Percentiles rank a stretch among this genome's conserved stretches.
Conservation (phyloP, 202 grass and related monocot species). For the Zoysia matrella region DNA sequence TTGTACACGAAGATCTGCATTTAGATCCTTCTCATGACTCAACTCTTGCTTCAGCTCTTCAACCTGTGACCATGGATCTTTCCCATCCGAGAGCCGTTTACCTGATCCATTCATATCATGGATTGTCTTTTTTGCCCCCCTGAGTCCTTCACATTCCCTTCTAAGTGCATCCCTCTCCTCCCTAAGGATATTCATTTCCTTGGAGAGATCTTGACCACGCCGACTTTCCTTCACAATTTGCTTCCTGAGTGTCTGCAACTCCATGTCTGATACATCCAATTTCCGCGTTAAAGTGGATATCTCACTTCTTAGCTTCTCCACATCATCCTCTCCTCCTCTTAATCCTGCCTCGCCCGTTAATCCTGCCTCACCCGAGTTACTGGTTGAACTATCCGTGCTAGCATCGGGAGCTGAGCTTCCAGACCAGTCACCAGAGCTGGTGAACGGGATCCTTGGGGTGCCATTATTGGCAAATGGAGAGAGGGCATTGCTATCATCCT, state of each 20-base stretch:
- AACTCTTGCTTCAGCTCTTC: conserved; percentile 90
- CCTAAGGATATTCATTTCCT: conserved; percentile 68
- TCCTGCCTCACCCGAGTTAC: conserved; percentile 52
- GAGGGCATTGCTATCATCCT: conserved; percentile 48
- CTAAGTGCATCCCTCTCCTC: conserved; percentile 79
- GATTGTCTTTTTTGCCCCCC: conserved; percentile 46
- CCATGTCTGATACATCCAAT: conserved; percentile 85
- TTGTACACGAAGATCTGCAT: conserved; percentile 73
- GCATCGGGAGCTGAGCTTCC: conserved; percentile 77
- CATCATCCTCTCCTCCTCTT: conserved; percentile 69
- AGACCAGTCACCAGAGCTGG: conserved; percentile 88
- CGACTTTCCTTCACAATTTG: conserved; percentile 87
- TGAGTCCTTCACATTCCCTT: conserved; percentile 82
- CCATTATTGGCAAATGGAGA: conserved; percentile 65
- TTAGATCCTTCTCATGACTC: conserved; percentile 80
- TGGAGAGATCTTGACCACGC: conserved; percentile 86
- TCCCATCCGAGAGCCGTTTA: conserved; percentile 51
- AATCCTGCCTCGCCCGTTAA: conserved; percentile 53
- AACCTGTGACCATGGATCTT: conserved; percentile 65
- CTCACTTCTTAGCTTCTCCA: conserved; percentile 79
- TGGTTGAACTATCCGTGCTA: conserved; percentile 83
- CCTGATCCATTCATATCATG: conserved; percentile 52
- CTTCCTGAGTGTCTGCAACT: conserved; percentile 93
- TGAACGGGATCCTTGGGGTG: conserved; percentile 55
- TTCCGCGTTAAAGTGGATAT: conserved; percentile 75